These are phyloP conservation scores for rapeseed (Brassica napus) DNA, from an alignment of 345 rosid genomes.

Conservation along the genomic window DNA sequence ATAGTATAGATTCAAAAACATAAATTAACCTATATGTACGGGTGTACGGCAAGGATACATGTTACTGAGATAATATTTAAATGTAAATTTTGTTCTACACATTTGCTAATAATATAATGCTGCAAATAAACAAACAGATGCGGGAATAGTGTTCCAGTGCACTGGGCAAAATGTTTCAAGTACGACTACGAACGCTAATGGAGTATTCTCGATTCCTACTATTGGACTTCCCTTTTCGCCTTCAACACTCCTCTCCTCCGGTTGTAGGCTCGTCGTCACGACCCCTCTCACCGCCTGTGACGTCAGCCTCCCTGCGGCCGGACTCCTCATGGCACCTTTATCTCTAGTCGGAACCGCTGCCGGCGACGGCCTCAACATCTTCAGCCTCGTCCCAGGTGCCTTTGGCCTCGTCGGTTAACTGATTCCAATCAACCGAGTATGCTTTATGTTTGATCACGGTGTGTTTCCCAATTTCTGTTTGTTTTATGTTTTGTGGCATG, in stretches of 20 bases:
- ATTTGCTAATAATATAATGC: background rate
- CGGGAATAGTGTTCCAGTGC: slow-evolving; percentile 49
- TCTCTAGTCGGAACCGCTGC: slow-evolving; percentile 43
- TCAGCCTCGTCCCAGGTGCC: slow-evolving; percentile 40
- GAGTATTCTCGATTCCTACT: slow-evolving; percentile 38
- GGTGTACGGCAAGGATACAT: background rate
- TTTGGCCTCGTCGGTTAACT: slow-evolving; percentile 32
- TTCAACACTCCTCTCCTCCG: slow-evolving; percentile 33
- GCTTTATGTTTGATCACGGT: background rate
- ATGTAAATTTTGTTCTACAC: background rate
- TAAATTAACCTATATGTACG: background rate
- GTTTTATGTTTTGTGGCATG: background rate
- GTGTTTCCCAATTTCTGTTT: slow-evolving; percentile 2
- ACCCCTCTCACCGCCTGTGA: slow-evolving; percentile 63
- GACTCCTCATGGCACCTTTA: slow-evolving; percentile 44
- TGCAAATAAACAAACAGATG: slow-evolving; percentile 40
- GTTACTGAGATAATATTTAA: background rate
- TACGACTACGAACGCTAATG: slow-evolving; percentile 45
- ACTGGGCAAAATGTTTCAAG: slow-evolving; percentile 47
- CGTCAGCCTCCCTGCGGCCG: slow-evolving; percentile 42
- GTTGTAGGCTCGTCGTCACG: slow-evolving; percentile 45
- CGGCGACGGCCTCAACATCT: slow-evolving; percentile 40
- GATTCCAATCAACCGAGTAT: too few species aligned
- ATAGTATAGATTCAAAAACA: background rate
- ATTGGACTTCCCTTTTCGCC: background rate